Base-by-base conservation (phyloP, 2,329 filamentous ascomycete species). In the Fusarium verrucosum region DNA sequence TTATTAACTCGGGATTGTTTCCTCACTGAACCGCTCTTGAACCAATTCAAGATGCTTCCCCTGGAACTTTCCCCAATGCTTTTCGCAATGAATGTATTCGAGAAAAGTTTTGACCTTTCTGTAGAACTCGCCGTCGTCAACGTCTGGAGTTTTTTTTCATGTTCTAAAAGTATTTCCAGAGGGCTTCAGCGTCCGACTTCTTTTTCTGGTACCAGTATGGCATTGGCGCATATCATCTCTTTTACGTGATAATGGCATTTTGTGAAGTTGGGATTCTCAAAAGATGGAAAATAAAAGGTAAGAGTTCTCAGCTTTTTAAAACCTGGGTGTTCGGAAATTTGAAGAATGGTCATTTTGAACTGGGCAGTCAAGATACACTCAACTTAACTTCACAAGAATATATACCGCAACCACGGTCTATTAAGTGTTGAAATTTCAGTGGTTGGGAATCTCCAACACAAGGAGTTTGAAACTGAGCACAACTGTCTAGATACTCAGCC, bases 41-140 rank as follows among this genome's bases (percentile, higher is more conserved):
- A 3, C 10, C 25, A 2, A 8, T 1, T 2, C 5, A 5, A 0
- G 0, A 4, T 2, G 23, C n/a, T n/a, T n/a, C n/a, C n/a, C n/a
- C n/a, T n/a, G n/a, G n/a, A n/a, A n/a, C n/a, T n/a, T n/a, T n/a
- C n/a, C n/a, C n/a, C n/a, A n/a, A 33, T 62, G 46, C 4, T 0
- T 1, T 1, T 1, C 0, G 10, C 55, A 66, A 19, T 66, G 20
- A 14, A 38, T 42, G 2, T 4, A 0, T 2, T 9, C 1, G 7
- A 62, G 22, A 14, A 63, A 28, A 0, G 3, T 4, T 1, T 49
- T 9, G 0, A 58, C 20, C 8, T 30, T 35, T 5, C 9, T 3
- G 8, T 54, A 53, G 9, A 64, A 54, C 10, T 5, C 7, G 4
- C 22, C 5, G 10, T 37, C n/a, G 11, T 35, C 22, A 4, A 9